A percentile compares a stretch with the other conserved stretches of the same genome.
Evolutionary conservation across 140 eudicot species (phyloP).

Genomic region (Ambrosia hybrid): DNA sequence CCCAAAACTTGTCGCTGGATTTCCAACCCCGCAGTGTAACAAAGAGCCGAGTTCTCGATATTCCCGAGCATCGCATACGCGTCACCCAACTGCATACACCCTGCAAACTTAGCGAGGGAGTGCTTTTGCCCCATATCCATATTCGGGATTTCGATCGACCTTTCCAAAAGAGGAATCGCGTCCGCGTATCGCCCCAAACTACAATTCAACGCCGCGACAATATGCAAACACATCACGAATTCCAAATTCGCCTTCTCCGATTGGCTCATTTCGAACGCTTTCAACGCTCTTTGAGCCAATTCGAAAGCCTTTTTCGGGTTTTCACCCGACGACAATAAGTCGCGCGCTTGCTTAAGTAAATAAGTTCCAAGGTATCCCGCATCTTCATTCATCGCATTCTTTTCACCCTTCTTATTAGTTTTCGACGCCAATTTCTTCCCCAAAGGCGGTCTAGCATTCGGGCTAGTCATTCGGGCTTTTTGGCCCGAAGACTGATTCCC

Average conservation of each 20-base stretch:
- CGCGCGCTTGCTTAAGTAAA: conserved; percentile 76
- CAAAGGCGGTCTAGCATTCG: conserved; percentile 53
- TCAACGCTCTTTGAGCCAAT: conserved; percentile 66
- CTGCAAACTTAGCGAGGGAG: conserved; percentile 86
- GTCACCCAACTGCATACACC: conserved; percentile 94
- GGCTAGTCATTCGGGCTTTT: conserved; percentile 17
- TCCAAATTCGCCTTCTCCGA: conserved; percentile 64
- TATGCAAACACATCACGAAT: conserved; percentile 81
- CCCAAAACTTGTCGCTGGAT: conserved; percentile 79
- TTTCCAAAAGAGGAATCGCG: conserved; percentile 82
- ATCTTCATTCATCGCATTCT: conserved; percentile 36
- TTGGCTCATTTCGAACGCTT: conserved; percentile 51
- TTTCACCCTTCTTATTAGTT: conserved; percentile 29
- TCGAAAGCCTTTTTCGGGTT: conserved; percentile 64
- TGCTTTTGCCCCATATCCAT: conserved; percentile 76
- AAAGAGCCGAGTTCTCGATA: conserved; percentile 63
- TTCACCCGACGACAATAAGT: conserved; percentile 60
- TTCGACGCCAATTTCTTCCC: conserved; percentile 32
- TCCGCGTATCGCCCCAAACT: conserved; percentile 50
- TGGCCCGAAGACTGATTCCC: conserved; percentile 16
- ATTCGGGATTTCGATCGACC: conserved; percentile 72
- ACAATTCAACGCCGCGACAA: conserved; percentile 72
- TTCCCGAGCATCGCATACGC: conserved; percentile 86
- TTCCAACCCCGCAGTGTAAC: conserved; percentile 76
- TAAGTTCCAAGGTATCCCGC: conserved; percentile 62